Evolutionary conservation across 164 flowering plant species (phyloP).

Genomic region (Taxillus chinensis): DNA sequence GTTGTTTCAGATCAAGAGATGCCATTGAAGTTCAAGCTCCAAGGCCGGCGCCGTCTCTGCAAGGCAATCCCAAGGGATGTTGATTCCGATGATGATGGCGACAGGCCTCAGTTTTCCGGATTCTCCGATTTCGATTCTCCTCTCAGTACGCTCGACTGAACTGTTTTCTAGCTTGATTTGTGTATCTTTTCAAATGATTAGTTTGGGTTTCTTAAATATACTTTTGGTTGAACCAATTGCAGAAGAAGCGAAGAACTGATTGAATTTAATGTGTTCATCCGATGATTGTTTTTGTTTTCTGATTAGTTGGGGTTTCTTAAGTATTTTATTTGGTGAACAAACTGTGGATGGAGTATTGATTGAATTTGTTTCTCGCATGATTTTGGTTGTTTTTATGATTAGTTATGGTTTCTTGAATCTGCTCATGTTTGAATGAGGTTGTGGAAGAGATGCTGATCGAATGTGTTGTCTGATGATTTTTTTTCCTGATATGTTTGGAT

Average conservation of each 20-base stretch:
- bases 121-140: slow-evolving; percentile 20
- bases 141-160: not conserved
- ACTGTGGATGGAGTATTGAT: no score
- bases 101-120: slow-evolving; percentile 12
- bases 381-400: no score
- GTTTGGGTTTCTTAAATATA: not conserved
- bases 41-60: slow-evolving; percentile 8
- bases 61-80: not conserved
- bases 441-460: no score
- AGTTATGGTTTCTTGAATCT: no score
- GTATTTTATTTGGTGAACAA: no score
- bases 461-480: no score
- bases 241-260: slow-evolving; percentile 8
- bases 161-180: not conserved
- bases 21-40: slow-evolving; percentile 10
- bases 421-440: no score
- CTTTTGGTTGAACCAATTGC: slow-evolving; percentile 1
- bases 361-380: no score
- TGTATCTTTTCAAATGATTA: not conserved
- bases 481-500: no score
- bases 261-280: no score
- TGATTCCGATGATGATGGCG: slow-evolving; percentile 5
- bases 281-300: no score
- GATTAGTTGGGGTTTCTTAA: no score
- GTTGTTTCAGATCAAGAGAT: slow-evolving; percentile 1